Conservation (phyloP, 2,329 filamentous ascomycete genomes). For the Trichophyton verrucosum region DNA sequence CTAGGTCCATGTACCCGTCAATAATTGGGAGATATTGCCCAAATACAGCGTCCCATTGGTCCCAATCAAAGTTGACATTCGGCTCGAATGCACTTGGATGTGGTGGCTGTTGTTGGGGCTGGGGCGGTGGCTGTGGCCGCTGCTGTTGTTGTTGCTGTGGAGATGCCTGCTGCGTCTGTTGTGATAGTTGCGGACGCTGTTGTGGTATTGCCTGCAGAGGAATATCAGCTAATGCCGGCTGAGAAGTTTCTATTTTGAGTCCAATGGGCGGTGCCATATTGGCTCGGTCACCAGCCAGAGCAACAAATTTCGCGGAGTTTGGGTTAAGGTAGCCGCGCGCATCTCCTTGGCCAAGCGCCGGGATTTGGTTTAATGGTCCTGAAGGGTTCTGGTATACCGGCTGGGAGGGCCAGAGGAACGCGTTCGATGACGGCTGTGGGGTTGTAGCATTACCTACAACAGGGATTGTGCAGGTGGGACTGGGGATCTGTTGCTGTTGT, state of each 20-base stretch:
- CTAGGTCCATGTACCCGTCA: slow-evolving; percentile 33
- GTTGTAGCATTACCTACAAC: neutral
- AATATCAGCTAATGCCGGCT: neutral
- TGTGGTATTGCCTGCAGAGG: neutral
- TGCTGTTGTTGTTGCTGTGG: neutral
- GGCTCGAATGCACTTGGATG: slow-evolving; percentile 13
- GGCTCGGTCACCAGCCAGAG: neutral
- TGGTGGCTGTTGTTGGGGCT: slow-evolving; percentile 16
- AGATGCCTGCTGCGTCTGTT: neutral
- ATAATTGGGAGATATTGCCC: slow-evolving; percentile 35
- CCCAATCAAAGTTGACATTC: slow-evolving; percentile 38
- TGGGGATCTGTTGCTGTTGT: neutral
- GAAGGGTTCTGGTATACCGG: neutral
- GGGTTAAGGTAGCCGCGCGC: neutral
- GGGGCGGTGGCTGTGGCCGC: neutral
- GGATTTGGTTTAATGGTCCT: neutral
- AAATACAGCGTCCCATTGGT: slow-evolving; percentile 39
- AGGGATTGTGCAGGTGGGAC: neutral
- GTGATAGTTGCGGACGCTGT: neutral
- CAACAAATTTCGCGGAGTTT: neutral
- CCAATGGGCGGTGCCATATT: neutral
- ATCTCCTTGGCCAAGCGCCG: neutral
- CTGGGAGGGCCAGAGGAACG: slow-evolving; percentile 2
- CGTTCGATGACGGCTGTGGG: neutral
- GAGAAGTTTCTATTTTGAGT: neutral